Percentiles rank a stretch among this genome's conserved stretches.
Evolutionary conservation across 805 yeast species (phyloP).

Genomic region (Ogataea trehaloabstinens): DNA sequence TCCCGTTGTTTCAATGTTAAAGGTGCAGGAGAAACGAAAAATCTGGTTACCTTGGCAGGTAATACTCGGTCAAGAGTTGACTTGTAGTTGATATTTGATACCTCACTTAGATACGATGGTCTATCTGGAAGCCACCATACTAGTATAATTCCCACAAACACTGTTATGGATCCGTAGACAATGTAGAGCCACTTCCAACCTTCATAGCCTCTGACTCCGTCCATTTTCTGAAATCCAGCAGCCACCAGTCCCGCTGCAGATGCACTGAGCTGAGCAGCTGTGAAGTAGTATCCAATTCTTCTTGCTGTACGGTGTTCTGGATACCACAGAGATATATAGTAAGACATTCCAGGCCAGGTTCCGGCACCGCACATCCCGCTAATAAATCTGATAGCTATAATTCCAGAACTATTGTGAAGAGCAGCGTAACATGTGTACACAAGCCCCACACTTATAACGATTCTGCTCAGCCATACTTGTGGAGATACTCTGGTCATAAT

Average conservation of each 20-base stretch:
- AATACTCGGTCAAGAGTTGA: slow-evolving; percentile 19
- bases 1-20: slow-evolving; percentile 50
- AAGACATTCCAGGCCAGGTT: slow-evolving; percentile 88
- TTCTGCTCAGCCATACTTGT: slow-evolving; percentile 80
- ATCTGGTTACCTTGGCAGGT: slow-evolving; percentile 17
- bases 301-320: slow-evolving; percentile 74
- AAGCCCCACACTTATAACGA: slow-evolving; percentile 71
- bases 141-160: slow-evolving; percentile 59
- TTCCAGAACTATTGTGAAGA: slow-evolving; percentile 51
- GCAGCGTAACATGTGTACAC: slow-evolving; percentile 75
- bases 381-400: slow-evolving; percentile 69
- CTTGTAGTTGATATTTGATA: slow-evolving; percentile 7
- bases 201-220: slow-evolving; percentile 61
- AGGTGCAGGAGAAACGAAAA: slow-evolving; percentile 38
- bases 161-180: slow-evolving; percentile 70
- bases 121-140: slow-evolving; percentile 88
- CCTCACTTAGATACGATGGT: slow-evolving; percentile 39
- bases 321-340: slow-evolving; percentile 81
- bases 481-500: slow-evolving; percentile 82
- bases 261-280: slow-evolving; percentile 90
- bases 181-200: slow-evolving; percentile 90
- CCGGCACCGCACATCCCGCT: slow-evolving; percentile 82
- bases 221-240: slow-evolving; percentile 87
- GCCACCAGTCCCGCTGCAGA: slow-evolving; percentile 85
- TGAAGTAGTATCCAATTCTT: slow-evolving; percentile 83